Percentiles rank a stretch among this genome's conserved stretches.
Conservation (phyloP, 345 rosid species). For the Sisymbrium irio region DNA sequence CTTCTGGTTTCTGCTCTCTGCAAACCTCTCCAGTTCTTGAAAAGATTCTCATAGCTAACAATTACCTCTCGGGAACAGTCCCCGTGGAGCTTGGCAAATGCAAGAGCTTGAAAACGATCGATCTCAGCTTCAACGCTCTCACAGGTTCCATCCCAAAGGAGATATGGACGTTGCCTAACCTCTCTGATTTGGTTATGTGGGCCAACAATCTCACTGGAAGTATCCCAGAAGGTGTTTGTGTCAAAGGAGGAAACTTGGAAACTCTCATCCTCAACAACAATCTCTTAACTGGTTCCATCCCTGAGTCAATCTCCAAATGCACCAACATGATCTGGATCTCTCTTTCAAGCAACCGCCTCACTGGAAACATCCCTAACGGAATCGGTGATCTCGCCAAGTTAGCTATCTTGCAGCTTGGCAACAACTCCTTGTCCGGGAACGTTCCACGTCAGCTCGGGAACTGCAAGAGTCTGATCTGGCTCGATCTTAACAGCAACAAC, state of each 20-base stretch:
- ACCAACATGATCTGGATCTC: conserved; percentile 91
- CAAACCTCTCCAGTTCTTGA: conserved; percentile 50
- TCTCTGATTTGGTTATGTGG: conserved; percentile 85
- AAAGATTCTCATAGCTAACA: conserved; percentile 62
- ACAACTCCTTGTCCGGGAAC: conserved; percentile 72
- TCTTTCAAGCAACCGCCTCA: conserved; percentile 69
- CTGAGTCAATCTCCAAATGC: conserved; percentile 68
- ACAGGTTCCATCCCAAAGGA: conserved; percentile 59
- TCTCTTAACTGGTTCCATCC: conserved; percentile 64
- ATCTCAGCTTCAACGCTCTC: conserved; percentile 85
- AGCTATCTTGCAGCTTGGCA: conserved; percentile 84
- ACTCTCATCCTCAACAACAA: conserved; percentile 88
- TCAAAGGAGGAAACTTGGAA: conserved; percentile 70
- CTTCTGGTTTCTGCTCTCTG: conserved; percentile 58
- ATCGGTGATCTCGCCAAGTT: conserved; percentile 61
- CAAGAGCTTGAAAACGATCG: conserved; percentile 64
- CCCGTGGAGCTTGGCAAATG: conserved; percentile 73
- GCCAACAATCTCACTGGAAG: conserved; percentile 86
- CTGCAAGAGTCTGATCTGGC: conserved; percentile 88
- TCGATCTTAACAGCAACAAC: conserved; percentile 83
- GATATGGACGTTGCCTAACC: conserved; percentile 72
- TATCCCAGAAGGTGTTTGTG: conserved; percentile 75
- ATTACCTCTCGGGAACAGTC: conserved; percentile 71
- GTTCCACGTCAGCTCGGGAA: conserved; percentile 75
- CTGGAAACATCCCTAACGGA: conserved; percentile 69